phyloP scores from a whole-genome alignment of 148 eudicot species.

The Diospyros lotus region DNA sequence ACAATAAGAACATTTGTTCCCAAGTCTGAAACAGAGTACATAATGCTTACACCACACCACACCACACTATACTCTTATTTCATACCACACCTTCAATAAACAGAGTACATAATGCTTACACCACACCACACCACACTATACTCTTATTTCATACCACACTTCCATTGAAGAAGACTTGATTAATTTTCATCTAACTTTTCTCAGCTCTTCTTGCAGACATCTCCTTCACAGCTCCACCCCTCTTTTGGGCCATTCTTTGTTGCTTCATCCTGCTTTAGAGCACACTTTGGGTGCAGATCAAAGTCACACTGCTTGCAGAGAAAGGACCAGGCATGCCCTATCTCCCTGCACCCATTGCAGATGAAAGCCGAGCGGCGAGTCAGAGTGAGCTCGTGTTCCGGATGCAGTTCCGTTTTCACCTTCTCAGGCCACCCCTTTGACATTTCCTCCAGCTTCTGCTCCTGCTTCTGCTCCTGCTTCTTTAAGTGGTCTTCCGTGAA shows the following conservation, averaged over 20 bases:
- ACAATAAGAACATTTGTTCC: no score
- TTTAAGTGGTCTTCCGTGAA: slow-evolving; percentile 46
- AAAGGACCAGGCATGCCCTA: slow-evolving; percentile 12
- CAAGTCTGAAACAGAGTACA: no score
- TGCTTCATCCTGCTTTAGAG: slow-evolving; percentile 18
- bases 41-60: no score
- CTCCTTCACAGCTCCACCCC: slow-evolving; percentile 49
- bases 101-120: no score
- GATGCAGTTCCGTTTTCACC: background rate
- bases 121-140: no score
- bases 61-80: no score
- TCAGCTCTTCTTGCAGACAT: slow-evolving; percentile 40
- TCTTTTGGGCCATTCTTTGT: slow-evolving; percentile 15
- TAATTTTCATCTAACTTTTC: background rate
- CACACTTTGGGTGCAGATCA: slow-evolving; percentile 30
- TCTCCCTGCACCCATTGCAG: slow-evolving; percentile 7
- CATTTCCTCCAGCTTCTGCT: slow-evolving; percentile 24
- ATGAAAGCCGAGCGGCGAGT: background rate
- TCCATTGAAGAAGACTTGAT: no score
- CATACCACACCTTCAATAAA: no score
- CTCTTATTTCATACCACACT: no score
- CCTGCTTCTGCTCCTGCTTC: no score
- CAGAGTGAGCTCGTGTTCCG: background rate
- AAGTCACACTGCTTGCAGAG: slow-evolving; percentile 4
- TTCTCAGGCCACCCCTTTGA: slow-evolving; percentile 35